Conservation (phyloP, 2,329 filamentous ascomycete species). For the Alternaria longipes region DNA sequence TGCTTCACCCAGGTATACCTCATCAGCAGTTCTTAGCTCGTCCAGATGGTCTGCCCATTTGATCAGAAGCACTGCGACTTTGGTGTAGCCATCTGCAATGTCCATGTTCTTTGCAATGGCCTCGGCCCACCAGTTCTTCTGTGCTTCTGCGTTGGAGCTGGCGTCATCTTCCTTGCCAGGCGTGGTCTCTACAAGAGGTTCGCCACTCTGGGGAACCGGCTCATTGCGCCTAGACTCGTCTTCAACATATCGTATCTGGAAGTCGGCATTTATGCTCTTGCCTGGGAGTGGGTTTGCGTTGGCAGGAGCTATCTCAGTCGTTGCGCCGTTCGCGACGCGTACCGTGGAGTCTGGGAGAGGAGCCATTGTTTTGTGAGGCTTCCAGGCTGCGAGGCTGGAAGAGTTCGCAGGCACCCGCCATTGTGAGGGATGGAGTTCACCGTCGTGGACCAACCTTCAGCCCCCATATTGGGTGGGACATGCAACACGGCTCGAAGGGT, state of each 20-base stretch:
- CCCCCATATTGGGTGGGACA: conserved; percentile 38
- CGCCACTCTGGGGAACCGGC: neutral
- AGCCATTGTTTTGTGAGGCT: conserved; percentile 19
- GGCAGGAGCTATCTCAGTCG: conserved; percentile 26
- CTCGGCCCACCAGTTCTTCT: conserved; percentile 46
- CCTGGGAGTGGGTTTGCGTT: conserved; percentile 25
- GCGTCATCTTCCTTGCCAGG: neutral
- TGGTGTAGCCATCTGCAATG: conserved; percentile 43
- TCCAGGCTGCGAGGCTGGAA: conserved; percentile 16
- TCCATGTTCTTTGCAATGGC: conserved; percentile 35
- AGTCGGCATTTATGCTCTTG: conserved; percentile 39
- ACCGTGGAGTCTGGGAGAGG: conserved; percentile 11
- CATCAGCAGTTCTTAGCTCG: conserved; percentile 43
- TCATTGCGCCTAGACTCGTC: conserved; percentile 17
- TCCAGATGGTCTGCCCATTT: conserved; percentile 49
- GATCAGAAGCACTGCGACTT: conserved; percentile 50
- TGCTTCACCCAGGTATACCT: conserved; percentile 24
- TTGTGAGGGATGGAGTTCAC: conserved; percentile 22
- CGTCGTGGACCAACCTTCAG: conserved; percentile 26
- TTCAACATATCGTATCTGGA: conserved; percentile 34
- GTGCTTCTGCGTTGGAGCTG: conserved; percentile 19
- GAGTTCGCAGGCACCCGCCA: conserved; percentile 29
- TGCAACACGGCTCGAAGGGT: conserved; percentile 14
- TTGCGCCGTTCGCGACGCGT: conserved; percentile 25
- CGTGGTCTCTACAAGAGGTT: neutral